Conservation (phyloP, 1,284 basidiomycete species). For the Coniferiporia weirii region DNA sequence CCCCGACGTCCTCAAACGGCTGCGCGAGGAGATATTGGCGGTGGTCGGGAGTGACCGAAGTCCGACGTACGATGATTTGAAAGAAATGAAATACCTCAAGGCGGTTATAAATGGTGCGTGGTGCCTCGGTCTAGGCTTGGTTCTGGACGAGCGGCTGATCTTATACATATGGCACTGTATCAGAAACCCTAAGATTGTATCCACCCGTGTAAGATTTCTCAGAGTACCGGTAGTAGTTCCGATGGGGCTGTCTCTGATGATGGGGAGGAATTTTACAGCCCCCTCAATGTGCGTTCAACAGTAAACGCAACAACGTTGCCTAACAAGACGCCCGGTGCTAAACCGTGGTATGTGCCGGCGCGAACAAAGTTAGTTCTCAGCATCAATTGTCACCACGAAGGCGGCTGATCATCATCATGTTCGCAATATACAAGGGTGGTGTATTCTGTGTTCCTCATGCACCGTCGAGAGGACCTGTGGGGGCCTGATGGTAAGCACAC, state of each 20-base stretch:
- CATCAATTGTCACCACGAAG: not conserved
- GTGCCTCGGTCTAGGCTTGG: not conserved
- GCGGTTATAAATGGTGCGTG: conserved; percentile 35
- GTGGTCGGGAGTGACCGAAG: conserved; percentile 27
- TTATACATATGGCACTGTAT: not conserved
- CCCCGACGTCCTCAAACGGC: conserved; percentile 29
- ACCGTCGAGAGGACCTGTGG: conserved; percentile 59
- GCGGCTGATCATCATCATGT: not conserved
- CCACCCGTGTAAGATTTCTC: conserved; percentile 46
- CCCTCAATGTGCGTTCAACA: conserved; percentile 42
- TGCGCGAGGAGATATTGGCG: conserved; percentile 36
- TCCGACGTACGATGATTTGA: conserved; percentile 35
- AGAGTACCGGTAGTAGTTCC: too few species aligned
- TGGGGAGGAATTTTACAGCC: conserved; percentile 28
- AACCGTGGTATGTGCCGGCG: conserved; percentile 50
- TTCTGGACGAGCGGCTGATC: not conserved
- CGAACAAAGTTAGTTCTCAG: conserved; percentile 38
- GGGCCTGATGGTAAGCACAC: conserved; percentile 49
- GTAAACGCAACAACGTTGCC: conserved; percentile 41
- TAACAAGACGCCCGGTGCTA: conserved; percentile 37
- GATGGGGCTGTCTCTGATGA: not conserved
- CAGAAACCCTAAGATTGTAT: conserved; percentile 56
- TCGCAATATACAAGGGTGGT: not conserved
- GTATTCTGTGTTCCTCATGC: conserved; percentile 59
- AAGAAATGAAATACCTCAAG: conserved; percentile 37